phyloP scores from a whole-genome alignment of 2,329 filamentous ascomycete species.

The Pseudogymnoascus sp. region DNA sequence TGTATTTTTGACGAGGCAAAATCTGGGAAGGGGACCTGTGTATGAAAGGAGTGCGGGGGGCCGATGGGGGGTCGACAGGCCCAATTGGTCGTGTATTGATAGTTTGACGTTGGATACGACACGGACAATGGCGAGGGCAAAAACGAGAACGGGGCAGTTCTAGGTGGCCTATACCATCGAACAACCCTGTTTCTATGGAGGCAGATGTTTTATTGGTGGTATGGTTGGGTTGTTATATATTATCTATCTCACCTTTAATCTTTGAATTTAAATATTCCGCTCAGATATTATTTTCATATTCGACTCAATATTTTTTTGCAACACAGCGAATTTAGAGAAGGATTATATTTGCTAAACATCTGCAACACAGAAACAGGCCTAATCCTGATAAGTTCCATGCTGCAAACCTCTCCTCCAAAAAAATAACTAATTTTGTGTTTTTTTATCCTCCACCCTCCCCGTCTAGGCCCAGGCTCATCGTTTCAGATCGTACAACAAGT shows the following conservation, averaged over 20 bases:
- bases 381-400: background rate
- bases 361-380: background rate
- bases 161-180: background rate
- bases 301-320: background rate
- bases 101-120: background rate
- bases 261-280: background rate
- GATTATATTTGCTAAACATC: slow-evolving; percentile 4
- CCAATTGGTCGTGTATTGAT: background rate
- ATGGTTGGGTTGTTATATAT: background rate
- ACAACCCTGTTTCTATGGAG: background rate
- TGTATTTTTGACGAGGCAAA: background rate
- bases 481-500: slow-evolving; percentile 21
- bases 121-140: background rate
- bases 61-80: background rate
- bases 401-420: background rate
- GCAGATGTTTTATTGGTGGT: background rate
- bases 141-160: too few species aligned
- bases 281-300: background rate
- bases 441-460: slow-evolving; percentile 12
- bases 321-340: background rate
- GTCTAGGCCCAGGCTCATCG: slow-evolving; percentile 21
- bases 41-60: background rate
- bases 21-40: background rate
- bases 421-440: slow-evolving; percentile 13
- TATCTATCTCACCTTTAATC: background rate